These are phyloP conservation scores for Cephalotrichum gorgonifer DNA, from an alignment of 2,329 filamentous ascomycete species.

Conservation along the genomic window DNA sequence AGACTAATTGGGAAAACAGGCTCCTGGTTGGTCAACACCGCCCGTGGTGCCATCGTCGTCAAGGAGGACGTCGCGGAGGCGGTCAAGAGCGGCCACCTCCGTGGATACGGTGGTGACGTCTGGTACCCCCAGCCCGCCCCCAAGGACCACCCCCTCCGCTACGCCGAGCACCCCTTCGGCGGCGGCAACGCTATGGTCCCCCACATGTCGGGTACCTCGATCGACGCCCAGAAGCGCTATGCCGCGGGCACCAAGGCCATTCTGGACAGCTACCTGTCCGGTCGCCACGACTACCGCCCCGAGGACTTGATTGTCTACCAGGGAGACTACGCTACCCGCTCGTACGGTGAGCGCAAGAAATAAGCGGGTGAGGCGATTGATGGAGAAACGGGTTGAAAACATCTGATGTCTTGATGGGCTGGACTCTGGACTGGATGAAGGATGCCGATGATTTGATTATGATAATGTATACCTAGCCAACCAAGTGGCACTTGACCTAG, in stretches of 20 bases:
- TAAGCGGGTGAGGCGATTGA: too few species aligned
- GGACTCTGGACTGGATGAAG: too few species aligned
- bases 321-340: constrained; percentile 91
- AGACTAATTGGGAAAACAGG: constrained; percentile 34
- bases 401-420: too few species aligned
- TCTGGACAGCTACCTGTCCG: constrained; percentile 80
- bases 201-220: constrained; percentile 98
- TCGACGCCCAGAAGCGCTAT: constrained; percentile 92
- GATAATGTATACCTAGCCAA: too few species aligned
- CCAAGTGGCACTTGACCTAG: too few species aligned
- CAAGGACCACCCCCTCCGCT: constrained; percentile 83
- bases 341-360: constrained; percentile 58
- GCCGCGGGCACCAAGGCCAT: constrained; percentile 82
- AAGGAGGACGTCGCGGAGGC: constrained; percentile 97
- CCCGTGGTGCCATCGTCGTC: constrained; percentile 96
- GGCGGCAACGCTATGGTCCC: constrained; percentile 98
- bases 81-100: constrained; percentile 82
- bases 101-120: constrained; percentile 79
- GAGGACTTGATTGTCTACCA: constrained; percentile 85
- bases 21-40: constrained; percentile 96
- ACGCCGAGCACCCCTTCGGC: constrained; percentile 87
- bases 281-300: constrained; percentile 75
- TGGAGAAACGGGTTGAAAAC: too few species aligned
- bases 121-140: constrained; percentile 98
- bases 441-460: too few species aligned